Evolutionary conservation across 2,329 filamentous ascomycete genomes (phyloP).

Genomic region (Harringtonia aguacate): DNA sequence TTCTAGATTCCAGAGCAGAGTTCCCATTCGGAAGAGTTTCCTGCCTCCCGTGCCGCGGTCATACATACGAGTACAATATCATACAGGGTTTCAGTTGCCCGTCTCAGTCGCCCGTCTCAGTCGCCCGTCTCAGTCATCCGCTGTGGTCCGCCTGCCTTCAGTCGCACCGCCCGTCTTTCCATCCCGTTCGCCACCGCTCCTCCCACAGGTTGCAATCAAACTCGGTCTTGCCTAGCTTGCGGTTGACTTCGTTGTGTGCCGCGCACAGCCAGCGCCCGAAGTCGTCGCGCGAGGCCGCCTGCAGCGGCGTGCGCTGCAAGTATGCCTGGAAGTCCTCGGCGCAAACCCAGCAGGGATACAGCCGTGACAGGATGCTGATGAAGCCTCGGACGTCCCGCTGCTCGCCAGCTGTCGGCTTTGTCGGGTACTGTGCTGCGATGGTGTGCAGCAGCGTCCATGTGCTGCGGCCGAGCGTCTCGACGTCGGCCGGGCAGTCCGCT

Average conservation of each 20-base stretch:
- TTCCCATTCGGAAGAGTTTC: too few relatives aligned
- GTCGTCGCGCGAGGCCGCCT: constrained; percentile 48
- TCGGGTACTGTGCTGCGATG: constrained; percentile 79
- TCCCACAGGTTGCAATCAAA: constrained; percentile 92
- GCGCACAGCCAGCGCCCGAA: constrained; percentile 78
- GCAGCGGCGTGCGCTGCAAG: constrained; percentile 61
- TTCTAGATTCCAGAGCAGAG: too few relatives aligned
- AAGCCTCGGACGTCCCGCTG: constrained; percentile 72
- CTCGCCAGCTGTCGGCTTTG: constrained; percentile 52
- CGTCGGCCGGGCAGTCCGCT: constrained; percentile 78
- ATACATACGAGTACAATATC: too few relatives aligned
- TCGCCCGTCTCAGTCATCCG: background rate
- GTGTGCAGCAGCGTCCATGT: constrained; percentile 93
- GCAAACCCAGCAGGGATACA: constrained; percentile 95
- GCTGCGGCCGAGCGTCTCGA: constrained; percentile 73
- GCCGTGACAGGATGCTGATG: constrained; percentile 65
- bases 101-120: too few relatives aligned
- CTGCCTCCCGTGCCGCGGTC: too few relatives aligned
- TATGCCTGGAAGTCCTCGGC: constrained; percentile 83
- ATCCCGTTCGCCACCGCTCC: constrained; percentile 89
- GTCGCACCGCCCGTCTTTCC: constrained; percentile 58
- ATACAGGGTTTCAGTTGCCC: too few relatives aligned
- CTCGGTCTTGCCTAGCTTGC: constrained; percentile 76
- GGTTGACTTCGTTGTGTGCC: constrained; percentile 79
- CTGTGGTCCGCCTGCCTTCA: constrained; percentile 14